Evolutionary conservation across 1,284 basidiomycete genomes (phyloP).

Genomic region (Cryptococcus floricola): DNA sequence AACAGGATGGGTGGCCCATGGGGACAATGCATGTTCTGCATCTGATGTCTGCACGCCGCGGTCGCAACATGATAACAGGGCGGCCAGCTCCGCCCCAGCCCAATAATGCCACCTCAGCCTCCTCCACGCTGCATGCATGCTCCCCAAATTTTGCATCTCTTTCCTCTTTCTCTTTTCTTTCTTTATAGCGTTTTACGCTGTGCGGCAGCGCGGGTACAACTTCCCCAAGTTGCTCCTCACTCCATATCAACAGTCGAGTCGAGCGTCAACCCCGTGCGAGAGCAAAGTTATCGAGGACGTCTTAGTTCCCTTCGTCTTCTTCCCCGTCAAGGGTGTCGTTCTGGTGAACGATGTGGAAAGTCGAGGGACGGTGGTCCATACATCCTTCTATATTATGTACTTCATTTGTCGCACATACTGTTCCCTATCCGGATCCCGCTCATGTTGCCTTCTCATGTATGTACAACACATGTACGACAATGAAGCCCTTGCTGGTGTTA

Average conservation of each 20-base stretch:
- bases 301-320: constrained; percentile 29
- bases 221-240: constrained; percentile 39
- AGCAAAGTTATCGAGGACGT: constrained; percentile 19
- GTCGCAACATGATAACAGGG: too few relatives aligned
- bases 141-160: not conserved
- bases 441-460: too few relatives aligned
- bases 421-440: not conserved
- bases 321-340: constrained; percentile 5
- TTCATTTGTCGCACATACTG: not conserved
- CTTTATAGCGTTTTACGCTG: constrained; percentile 11
- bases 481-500: too few relatives aligned
- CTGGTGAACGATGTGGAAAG: constrained; percentile 15
- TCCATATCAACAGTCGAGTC: constrained; percentile 17
- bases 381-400: constrained; percentile 11
- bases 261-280: constrained; percentile 43
- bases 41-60: too few relatives aligned
- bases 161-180: constrained; percentile 3
- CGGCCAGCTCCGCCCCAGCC: too few relatives aligned
- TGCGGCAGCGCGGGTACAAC: constrained; percentile 19
- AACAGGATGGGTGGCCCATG: too few relatives aligned
- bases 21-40: too few relatives aligned
- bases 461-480: too few relatives aligned
- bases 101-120: too few relatives aligned
- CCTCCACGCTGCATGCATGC: too few relatives aligned
- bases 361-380: constrained; percentile 40